Evolutionary conservation across 768 basidiomycete species (phyloP).

Genomic region (Mycena capillaripes): DNA sequence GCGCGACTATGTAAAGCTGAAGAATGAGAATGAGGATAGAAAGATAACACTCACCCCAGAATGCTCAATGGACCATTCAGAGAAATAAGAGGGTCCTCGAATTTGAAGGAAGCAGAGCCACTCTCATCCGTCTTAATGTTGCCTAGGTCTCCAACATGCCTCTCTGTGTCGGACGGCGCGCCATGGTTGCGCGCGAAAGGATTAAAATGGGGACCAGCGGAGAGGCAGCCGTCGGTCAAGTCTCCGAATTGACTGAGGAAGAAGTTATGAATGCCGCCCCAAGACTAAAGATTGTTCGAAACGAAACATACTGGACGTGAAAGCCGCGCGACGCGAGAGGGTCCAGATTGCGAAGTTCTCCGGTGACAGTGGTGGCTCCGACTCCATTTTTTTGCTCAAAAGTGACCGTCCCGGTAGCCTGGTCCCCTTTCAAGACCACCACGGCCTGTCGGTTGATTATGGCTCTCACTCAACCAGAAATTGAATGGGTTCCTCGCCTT

Average conservation of each 20-base stretch:
- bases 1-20: slow-evolving; percentile 61
- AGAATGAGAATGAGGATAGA: neutral
- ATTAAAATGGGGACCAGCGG: slow-evolving; percentile 86
- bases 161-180: slow-evolving; percentile 61
- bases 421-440: slow-evolving; percentile 73
- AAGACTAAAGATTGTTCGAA: no score
- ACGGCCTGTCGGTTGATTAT: slow-evolving; percentile 37
- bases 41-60: slow-evolving; percentile 67
- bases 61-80: slow-evolving; percentile 79
- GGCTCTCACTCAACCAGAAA: slow-evolving; percentile 35
- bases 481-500: slow-evolving; percentile 35
- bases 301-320: slow-evolving; percentile 76
- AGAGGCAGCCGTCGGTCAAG: slow-evolving; percentile 72
- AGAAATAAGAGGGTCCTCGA: slow-evolving; percentile 73
- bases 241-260: slow-evolving; percentile 65
- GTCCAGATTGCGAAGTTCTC: slow-evolving; percentile 72
- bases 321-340: slow-evolving; percentile 76
- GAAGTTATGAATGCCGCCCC: neutral
- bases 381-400: slow-evolving; percentile 72
- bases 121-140: slow-evolving; percentile 74
- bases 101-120: slow-evolving; percentile 70
- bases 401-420: slow-evolving; percentile 73
- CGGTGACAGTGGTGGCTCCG: slow-evolving; percentile 72
- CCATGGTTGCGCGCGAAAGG: slow-evolving; percentile 77
- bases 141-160: slow-evolving; percentile 83